Evolutionary conservation across 768 basidiomycete genomes (phyloP).

Genomic region (Fomitopsis serialis): DNA sequence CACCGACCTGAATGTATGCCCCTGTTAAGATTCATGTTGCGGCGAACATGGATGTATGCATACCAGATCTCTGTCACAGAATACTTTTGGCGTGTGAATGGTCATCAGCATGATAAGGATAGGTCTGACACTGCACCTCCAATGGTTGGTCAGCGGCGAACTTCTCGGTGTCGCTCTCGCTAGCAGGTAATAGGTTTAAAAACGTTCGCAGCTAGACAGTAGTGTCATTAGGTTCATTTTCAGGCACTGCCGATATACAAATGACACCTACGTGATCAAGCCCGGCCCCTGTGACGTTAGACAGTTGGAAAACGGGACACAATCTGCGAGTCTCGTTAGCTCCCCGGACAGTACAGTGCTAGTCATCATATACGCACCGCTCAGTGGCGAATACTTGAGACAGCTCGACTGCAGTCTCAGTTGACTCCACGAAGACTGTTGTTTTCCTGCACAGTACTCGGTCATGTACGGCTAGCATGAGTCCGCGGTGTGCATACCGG

Average conservation of each 20-base stretch:
- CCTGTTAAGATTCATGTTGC: neutral
- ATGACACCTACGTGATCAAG: slow-evolving; percentile 58
- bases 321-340: slow-evolving; percentile 39
- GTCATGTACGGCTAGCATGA: neutral
- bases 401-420: slow-evolving; percentile 76
- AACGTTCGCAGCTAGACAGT: slow-evolving; percentile 69
- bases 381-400: slow-evolving; percentile 71
- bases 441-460: slow-evolving; percentile 48
- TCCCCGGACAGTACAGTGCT: neutral
- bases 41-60: neutral
- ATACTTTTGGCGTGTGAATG: slow-evolving; percentile 39
- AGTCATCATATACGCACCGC: slow-evolving; percentile 35
- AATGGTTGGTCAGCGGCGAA: slow-evolving; percentile 76
- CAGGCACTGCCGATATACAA: neutral
- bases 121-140: slow-evolving; percentile 43
- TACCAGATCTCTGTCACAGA: slow-evolving; percentile 77
- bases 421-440: slow-evolving; percentile 80
- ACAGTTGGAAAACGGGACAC: slow-evolving; percentile 88
- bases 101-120: neutral
- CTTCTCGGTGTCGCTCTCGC: slow-evolving; percentile 77
- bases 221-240: no score
- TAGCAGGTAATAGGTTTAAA: slow-evolving; percentile 85
- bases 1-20: slow-evolving; percentile 46
- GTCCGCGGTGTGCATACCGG: slow-evolving; percentile 44
- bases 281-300: slow-evolving; percentile 93